These are phyloP conservation scores for Phytopythium sindhum DNA, from an alignment of 352 stramenopile genomes.

Conservation along the genomic window DNA sequence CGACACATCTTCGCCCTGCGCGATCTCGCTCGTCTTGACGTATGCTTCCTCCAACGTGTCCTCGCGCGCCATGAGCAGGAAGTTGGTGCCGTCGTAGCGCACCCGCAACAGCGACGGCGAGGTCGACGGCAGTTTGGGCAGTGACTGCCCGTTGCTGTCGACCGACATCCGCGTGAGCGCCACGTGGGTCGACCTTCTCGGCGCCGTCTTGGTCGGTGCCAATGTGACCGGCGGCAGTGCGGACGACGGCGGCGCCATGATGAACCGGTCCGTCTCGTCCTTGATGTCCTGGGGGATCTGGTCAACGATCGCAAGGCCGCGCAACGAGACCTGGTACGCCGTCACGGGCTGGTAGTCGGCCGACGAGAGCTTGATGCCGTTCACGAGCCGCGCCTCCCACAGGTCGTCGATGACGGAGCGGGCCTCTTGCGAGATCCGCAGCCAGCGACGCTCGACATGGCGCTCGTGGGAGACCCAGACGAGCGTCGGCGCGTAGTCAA, in stretches of 20 bases:
- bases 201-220: background rate
- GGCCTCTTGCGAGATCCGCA: constrained; percentile 94
- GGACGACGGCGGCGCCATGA: constrained; percentile 30
- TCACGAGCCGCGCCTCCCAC: constrained; percentile 94
- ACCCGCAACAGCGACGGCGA: constrained; percentile 33
- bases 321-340: constrained; percentile 92
- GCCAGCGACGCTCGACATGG: constrained; percentile 69
- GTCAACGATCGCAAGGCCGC: constrained; percentile 86
- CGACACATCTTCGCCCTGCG: constrained; percentile 96
- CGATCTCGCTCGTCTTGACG: constrained; percentile 89
- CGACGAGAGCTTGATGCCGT: constrained; percentile 92
- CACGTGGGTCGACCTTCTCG: background rate
- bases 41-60: constrained; percentile 54
- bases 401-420: constrained; percentile 96
- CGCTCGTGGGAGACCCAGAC: constrained; percentile 89
- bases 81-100: constrained; percentile 66
- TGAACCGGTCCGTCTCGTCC: constrained; percentile 44
- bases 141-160: background rate
- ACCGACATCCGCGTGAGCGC: background rate
- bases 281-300: constrained; percentile 84
- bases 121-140: background rate
- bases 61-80: constrained; percentile 51
- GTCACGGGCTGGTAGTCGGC: constrained; percentile 94
- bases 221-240: background rate
- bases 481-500: constrained; percentile 94